phyloP scores from a whole-genome alignment of 1,139 yeast genomes.

The Suhomyces yuchorum region DNA sequence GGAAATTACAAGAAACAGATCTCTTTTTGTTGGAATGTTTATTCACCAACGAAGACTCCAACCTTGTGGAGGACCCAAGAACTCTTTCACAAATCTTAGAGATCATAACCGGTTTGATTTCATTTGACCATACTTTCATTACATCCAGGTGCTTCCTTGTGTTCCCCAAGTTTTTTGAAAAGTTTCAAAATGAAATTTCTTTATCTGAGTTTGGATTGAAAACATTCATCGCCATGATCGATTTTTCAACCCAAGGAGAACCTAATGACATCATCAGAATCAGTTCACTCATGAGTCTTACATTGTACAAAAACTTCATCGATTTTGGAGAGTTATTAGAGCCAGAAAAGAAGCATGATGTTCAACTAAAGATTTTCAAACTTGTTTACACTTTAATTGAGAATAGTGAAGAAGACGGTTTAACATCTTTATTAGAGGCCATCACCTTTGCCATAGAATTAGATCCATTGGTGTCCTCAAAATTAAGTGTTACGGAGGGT shows the following conservation, averaged over 20 bases:
- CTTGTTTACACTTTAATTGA: constrained; percentile 46
- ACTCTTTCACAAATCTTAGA: constrained; percentile 27
- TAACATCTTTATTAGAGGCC: constrained; percentile 74
- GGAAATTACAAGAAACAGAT: constrained; percentile 40
- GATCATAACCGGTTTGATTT: constrained; percentile 23
- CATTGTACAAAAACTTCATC: constrained; percentile 54
- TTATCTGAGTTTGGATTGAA: constrained; percentile 40
- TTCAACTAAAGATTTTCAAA: constrained; percentile 34
- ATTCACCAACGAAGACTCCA: constrained; percentile 48
- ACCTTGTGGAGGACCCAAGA: constrained; percentile 20
- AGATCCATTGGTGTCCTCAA: constrained; percentile 37
- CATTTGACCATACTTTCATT: constrained; percentile 29
- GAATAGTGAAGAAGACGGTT: constrained; percentile 80
- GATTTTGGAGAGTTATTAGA: constrained; percentile 30
- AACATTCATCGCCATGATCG: constrained; percentile 40
- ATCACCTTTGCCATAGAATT: constrained; percentile 56
- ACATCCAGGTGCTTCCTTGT: constrained; percentile 49
- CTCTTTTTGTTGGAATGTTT: constrained; percentile 44
- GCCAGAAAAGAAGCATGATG: constrained; percentile 18
- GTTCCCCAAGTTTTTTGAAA: constrained; percentile 60
- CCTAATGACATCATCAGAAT: constrained; percentile 39
- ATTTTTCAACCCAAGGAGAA: constrained; percentile 26
- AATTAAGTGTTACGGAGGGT: constrained; percentile 22
- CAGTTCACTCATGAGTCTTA: constrained; percentile 54
- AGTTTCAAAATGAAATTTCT: constrained; percentile 41